Evolutionary conservation across 495 filamentous ascomycete genomes (phyloP), one percentile per base, ranked within the genome.

Genomic region (Aspergillus mulundensis): DNA sequence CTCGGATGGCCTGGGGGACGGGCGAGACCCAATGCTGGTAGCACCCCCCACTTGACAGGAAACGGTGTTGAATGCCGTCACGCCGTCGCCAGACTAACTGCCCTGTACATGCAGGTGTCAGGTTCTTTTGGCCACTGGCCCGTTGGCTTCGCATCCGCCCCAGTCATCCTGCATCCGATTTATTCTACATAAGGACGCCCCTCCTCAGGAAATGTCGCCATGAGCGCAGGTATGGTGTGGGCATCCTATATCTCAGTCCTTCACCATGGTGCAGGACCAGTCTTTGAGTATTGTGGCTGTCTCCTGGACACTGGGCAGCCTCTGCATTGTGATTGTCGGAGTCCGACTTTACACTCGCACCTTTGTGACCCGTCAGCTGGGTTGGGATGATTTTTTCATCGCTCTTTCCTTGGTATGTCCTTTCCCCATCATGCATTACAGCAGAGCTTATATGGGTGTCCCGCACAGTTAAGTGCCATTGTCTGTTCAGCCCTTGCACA

Each of bases 341-440:
- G 19, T 56, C 2, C 28, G 58, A 11, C 30, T 60, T 7, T 56
- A 56, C 21, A 56, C 52, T 10, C 19, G 58, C 3, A 16, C 41
- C 1, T n/a, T 51, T 3, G 25, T 44, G 4, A 55, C 52, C 1
- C 44, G 36, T 2, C 34, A 39, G 14, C 39, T 38, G 0, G 57
- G 57, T 10, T 60, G 57, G 57, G 57, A 60, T 52, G 57, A 60
- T 14, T 54, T 50, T 5, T 60, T 54, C 16, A 60, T 60, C 10
- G 28, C 45, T 12, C 14, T 59, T 10, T 49, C 57, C 12, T 25
- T 59, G 57, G 55, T 58, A 58, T 15, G 40, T n/a, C 0, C 18
- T 36, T 36, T 4, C 11, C 32, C 12, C 7, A 36, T 14, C 2
- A 14, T 10, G 32, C 5, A 7, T 36, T 2, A 10, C 32, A 15